These are phyloP conservation scores for Pleurotus ostreatus DNA, from an alignment of 768 basidiomycete genomes.

Conservation along the genomic window DNA sequence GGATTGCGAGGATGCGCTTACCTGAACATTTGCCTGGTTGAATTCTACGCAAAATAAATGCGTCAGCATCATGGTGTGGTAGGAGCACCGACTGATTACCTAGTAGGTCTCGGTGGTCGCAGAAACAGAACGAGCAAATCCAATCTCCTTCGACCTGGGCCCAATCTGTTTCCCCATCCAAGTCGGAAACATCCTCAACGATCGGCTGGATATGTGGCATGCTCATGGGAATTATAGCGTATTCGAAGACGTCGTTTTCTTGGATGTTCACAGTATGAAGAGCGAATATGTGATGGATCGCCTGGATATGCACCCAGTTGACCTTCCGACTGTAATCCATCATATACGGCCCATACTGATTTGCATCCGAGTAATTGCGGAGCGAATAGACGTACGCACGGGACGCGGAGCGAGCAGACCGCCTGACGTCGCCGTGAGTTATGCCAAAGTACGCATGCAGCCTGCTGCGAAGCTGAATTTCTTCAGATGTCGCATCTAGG, in stretches of 20 bases:
- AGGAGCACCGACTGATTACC: conserved; percentile 33
- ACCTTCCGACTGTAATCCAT: conserved; percentile 38
- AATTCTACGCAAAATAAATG: conserved; percentile 30
- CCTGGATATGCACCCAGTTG: conserved; percentile 59
- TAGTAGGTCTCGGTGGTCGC: conserved; percentile 63
- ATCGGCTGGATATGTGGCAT: conserved; percentile 51
- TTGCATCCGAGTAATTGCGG: conserved; percentile 47
- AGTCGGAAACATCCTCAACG: conserved; percentile 32
- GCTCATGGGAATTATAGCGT: conserved; percentile 43
- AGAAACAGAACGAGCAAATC: conserved; percentile 63
- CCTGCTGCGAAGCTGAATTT: conserved; percentile 39
- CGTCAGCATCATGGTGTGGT: not conserved
- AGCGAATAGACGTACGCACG: conserved; percentile 61
- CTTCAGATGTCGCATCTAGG: conserved; percentile 14
- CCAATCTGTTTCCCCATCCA: conserved; percentile 45
- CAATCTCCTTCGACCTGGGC: conserved; percentile 57
- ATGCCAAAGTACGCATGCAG: conserved; percentile 58
- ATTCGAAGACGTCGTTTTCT: conserved; percentile 27
- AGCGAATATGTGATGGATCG: conserved; percentile 51
- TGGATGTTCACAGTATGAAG: conserved; percentile 44
- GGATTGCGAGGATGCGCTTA: no score
- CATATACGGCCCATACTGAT: conserved; percentile 55
- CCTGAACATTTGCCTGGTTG: conserved; percentile 28
- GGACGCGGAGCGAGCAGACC: conserved; percentile 29
- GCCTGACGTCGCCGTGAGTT: conserved; percentile 38